Evolutionary conservation across 352 stramenopile species (phyloP).

Genomic region (Albugo laibachii): DNA sequence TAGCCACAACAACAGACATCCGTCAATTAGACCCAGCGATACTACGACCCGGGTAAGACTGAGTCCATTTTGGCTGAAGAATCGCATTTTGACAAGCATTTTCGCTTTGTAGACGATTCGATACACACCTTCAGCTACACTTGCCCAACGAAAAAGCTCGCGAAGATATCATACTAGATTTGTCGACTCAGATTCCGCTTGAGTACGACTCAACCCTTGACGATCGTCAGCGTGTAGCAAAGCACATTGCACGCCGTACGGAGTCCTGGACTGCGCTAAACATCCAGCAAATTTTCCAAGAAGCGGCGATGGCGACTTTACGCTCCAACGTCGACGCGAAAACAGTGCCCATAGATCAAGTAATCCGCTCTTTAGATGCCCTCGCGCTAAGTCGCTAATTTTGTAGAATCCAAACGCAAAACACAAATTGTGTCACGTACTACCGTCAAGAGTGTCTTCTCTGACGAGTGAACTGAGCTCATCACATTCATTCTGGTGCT

Average conservation of each 20-base stretch:
- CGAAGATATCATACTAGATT: constrained; percentile 22
- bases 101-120: constrained; percentile 38
- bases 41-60: constrained; percentile 52
- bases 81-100: constrained; percentile 1
- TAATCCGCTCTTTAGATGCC: constrained; percentile 4
- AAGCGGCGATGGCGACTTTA: constrained; percentile 59
- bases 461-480: no score
- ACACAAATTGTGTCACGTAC: no score
- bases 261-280: constrained; percentile 30
- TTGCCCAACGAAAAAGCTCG: constrained; percentile 38
- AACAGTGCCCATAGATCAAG: constrained; percentile 18
- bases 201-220: constrained; percentile 21
- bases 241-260: constrained; percentile 29
- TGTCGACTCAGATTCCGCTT: constrained; percentile 27
- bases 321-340: constrained; percentile 26
- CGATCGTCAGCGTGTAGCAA: constrained; percentile 14
- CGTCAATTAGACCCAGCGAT: constrained; percentile 68
- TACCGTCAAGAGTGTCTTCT: no score
- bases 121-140: constrained; percentile 48
- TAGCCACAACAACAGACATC: constrained; percentile 61
- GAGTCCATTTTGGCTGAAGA: neutral
- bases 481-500: no score
- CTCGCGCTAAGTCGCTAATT: no score
- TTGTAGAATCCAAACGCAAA: no score
- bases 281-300: constrained; percentile 38